These are phyloP conservation scores for Fraxinus greggii DNA, from an alignment of 305 asterid genomes.

Conservation along the genomic window DNA sequence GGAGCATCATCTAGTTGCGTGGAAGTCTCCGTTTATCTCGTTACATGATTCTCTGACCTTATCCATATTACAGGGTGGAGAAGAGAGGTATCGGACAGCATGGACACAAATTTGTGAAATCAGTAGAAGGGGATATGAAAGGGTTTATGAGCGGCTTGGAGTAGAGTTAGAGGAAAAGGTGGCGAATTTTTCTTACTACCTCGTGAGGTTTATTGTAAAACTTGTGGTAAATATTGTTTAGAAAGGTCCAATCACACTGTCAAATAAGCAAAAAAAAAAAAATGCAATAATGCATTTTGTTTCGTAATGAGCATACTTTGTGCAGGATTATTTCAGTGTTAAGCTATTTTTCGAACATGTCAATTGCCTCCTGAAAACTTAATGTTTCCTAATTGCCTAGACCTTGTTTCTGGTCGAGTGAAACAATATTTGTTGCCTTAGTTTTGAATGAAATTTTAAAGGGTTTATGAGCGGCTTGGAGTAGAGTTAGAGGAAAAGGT, in stretches of 20 bases:
- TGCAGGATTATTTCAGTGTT: not conserved
- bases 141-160: conserved; percentile 71
- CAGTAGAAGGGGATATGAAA: conserved; percentile 70
- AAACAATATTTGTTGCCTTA: not conserved
- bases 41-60: conserved; percentile 10
- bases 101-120: conserved; percentile 87
- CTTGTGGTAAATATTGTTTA: conserved; percentile 2
- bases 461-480: conserved; percentile 71
- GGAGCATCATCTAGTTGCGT: conserved; percentile 3
- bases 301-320: conserved; percentile 1
- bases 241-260: not conserved
- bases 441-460: too few species aligned
- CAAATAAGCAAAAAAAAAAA: not conserved
- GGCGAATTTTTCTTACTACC: conserved; percentile 14
- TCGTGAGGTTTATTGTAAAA: conserved; percentile 9
- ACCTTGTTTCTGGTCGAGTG: not conserved
- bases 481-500: conserved; percentile 87
- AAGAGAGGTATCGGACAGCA: conserved; percentile 66
- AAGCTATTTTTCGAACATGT: not conserved
- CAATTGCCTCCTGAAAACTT: not conserved
- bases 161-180: conserved; percentile 87
- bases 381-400: not conserved
- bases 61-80: conserved; percentile 61
- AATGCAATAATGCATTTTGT: not conserved
- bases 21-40: conserved; percentile 5